These are phyloP conservation scores for Eucalyptus caleyi DNA, from an alignment of 345 rosid genomes.

Conservation along the genomic window DNA sequence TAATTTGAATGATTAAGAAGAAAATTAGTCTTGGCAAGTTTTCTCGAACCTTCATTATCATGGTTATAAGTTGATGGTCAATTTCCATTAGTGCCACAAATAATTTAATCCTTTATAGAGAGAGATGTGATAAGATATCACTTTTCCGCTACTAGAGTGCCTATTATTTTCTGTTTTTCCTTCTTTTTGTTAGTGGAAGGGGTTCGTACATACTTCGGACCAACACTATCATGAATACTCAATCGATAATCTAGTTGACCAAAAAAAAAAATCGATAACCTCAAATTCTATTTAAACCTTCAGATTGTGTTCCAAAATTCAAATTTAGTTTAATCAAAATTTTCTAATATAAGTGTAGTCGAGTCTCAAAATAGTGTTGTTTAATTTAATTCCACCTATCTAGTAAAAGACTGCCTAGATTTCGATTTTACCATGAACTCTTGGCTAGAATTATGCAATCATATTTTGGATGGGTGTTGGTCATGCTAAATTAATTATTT, in stretches of 20 bases:
- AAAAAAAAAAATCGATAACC: no score
- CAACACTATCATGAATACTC: neutral
- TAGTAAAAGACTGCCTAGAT: neutral
- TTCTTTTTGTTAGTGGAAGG: neutral
- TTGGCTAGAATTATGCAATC: neutral
- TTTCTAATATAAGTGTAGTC: neutral
- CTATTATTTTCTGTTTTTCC: neutral
- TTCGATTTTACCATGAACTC: neutral
- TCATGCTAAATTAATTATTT: neutral
- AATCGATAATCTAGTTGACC: neutral
- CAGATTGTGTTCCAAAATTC: accelerated
- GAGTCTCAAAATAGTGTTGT: accelerated
- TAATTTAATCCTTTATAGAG: neutral
- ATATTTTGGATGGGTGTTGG: neutral
- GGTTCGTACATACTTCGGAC: neutral
- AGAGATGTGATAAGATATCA: neutral
- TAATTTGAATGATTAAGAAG: neutral
- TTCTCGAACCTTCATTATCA: neutral
- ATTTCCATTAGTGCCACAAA: accelerated
- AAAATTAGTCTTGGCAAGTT: neutral
- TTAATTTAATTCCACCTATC: neutral
- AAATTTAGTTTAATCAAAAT: accelerated
- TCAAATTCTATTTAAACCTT: neutral
- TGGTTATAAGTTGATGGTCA: neutral
- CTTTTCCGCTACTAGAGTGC: neutral